Evolutionary conservation across 2,329 filamentous ascomycete species (phyloP).

Genomic region (Fusarium redolens): DNA sequence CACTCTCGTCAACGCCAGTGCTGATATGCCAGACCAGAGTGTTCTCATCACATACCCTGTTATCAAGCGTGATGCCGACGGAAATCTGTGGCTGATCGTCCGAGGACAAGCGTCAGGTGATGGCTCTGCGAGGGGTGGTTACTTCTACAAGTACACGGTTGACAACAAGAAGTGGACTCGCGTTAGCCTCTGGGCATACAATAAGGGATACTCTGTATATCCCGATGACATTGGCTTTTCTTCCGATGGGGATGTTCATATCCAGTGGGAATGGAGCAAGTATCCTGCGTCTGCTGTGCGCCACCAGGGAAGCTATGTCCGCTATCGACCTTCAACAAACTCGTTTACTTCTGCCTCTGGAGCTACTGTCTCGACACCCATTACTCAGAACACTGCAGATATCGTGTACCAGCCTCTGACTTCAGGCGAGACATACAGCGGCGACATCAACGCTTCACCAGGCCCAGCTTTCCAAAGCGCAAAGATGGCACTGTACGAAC

Average conservation of each 20-base stretch:
- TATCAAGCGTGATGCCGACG: constrained; percentile 13
- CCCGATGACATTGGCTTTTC: constrained; percentile 45
- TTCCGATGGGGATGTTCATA: constrained; percentile 42
- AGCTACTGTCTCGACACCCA: not conserved
- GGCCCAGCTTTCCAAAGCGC: constrained; percentile 16
- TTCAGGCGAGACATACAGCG: constrained; percentile 31
- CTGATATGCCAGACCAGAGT: constrained; percentile 37
- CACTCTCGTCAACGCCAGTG: constrained; percentile 33
- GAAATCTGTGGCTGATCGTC: constrained; percentile 18
- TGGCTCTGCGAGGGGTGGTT: constrained; percentile 7
- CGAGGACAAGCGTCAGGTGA: constrained; percentile 21
- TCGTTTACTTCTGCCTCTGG: constrained; percentile 30
- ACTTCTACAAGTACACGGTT: constrained; percentile 23
- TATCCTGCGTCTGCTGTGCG: constrained; percentile 41
- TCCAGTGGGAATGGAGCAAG: constrained; percentile 46
- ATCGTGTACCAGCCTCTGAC: constrained; percentile 34
- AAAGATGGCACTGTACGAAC: constrained; percentile 14
- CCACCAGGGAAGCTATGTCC: constrained; percentile 43
- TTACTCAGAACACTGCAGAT: constrained; percentile 18
- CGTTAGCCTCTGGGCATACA: constrained; percentile 33
- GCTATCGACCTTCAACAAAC: constrained; percentile 39
- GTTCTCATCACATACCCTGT: constrained; percentile 27
- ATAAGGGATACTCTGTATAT: constrained; percentile 40
- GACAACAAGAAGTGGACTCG: constrained; percentile 1
- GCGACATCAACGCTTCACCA: constrained; percentile 10